A percentile compares a stretch with the other conserved stretches of the same genome.
phyloP scores from a whole-genome alignment of 306 rosid genomes.

The Elaeagnus macrophylla region DNA sequence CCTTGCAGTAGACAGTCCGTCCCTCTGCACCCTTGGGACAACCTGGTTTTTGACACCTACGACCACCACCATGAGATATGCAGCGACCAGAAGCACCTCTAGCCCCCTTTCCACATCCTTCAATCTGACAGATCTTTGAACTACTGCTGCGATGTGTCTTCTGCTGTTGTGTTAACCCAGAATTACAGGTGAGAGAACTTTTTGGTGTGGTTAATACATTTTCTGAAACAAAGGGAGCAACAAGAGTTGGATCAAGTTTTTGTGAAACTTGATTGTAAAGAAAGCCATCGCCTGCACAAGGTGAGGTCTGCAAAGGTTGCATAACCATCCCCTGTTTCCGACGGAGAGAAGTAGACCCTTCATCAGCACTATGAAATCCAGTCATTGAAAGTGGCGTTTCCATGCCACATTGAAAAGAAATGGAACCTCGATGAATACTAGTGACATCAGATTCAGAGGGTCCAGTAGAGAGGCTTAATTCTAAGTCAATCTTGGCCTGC shows the following conservation, averaged over 20 bases:
- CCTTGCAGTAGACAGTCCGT: constrained; percentile 91
- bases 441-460: constrained; percentile 66
- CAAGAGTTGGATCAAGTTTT: constrained; percentile 32
- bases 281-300: constrained; percentile 25
- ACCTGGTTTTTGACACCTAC: constrained; percentile 87
- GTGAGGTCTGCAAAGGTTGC: constrained; percentile 29
- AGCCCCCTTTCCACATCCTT: constrained; percentile 94
- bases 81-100: constrained; percentile 95
- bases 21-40: constrained; percentile 97
- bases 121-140: constrained; percentile 75
- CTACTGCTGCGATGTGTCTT: constrained; percentile 36
- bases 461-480: constrained; percentile 71
- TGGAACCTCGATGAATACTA: constrained; percentile 32
- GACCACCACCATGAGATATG: constrained; percentile 92
- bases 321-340: constrained; percentile 41
- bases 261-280: constrained; percentile 32
- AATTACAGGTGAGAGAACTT: constrained; percentile 74
- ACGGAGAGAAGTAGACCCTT: constrained; percentile 50
- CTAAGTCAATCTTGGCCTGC: constrained; percentile 61
- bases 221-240: constrained; percentile 42
- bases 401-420: constrained; percentile 36
- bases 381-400: constrained; percentile 32
- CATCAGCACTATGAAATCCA: constrained; percentile 43
- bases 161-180: constrained; percentile 51
- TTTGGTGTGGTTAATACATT: constrained; percentile 39